Percentiles rank a stretch among this genome's conserved stretches.
Evolutionary conservation across 2,329 filamentous ascomycete genomes (phyloP).

Genomic region (Xylaria sp.): DNA sequence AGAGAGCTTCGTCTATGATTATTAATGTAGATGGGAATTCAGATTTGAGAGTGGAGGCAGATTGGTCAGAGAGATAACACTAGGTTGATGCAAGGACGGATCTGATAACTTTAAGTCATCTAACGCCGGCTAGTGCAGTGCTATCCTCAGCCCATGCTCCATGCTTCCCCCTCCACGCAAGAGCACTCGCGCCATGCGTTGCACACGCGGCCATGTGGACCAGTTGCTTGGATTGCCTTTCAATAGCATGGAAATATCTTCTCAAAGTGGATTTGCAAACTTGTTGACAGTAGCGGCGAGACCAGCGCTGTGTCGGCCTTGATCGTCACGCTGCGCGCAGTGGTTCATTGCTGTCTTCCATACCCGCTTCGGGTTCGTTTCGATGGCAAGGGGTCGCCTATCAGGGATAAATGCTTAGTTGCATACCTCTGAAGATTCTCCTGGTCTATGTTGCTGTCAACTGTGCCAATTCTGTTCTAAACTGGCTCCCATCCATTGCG

Average conservation of each 20-base stretch:
- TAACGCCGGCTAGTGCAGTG: not conserved
- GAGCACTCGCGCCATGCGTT: slow-evolving; percentile 6
- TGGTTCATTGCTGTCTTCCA: not conserved
- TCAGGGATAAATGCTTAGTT: slow-evolving; percentile 1
- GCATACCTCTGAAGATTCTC: not conserved
- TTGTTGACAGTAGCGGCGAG: slow-evolving; percentile 16
- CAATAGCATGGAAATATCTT: slow-evolving; percentile 18
- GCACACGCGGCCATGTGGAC: slow-evolving; percentile 1
- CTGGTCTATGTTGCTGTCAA: not conserved
- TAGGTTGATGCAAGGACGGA: slow-evolving; percentile 17
- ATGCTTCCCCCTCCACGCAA: slow-evolving; percentile 8
- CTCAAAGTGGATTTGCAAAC: not conserved
- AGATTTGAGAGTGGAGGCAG: not conserved
- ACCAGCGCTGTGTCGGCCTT: not conserved
- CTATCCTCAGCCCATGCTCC: slow-evolving; percentile 18
- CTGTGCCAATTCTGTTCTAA: not conserved
- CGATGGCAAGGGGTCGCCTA: not conserved
- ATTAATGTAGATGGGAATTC: not conserved
- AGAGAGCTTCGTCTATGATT: not conserved
- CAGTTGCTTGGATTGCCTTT: not conserved
- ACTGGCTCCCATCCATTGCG: not conserved
- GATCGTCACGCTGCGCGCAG: not conserved
- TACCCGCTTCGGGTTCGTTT: slow-evolving; percentile 20
- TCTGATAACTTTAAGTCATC: slow-evolving; percentile 28
- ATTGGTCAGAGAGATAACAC: not conserved